These are phyloP conservation scores for Apophysomyces elegans DNA, from an alignment of 371 early-diverging fungal genomes.

Conservation along the genomic window DNA sequence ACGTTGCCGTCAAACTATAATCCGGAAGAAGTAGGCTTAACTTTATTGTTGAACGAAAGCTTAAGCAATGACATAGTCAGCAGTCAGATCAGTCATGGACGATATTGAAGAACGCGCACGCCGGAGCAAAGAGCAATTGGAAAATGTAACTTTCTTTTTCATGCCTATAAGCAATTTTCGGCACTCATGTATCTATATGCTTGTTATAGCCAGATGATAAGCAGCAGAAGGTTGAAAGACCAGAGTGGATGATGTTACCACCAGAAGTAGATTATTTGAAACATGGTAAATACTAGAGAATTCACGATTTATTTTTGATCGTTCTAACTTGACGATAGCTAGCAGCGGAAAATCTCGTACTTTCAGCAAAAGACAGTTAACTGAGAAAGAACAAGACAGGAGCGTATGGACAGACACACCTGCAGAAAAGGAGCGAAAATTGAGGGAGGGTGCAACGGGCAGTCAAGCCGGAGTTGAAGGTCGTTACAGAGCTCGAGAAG, in stretches of 20 bases:
- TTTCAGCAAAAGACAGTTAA: conserved; percentile 35
- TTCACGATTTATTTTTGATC: background rate
- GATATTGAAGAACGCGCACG: conserved; percentile 42
- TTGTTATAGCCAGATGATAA: conserved; percentile 1
- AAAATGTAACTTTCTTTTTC: conserved; percentile 28
- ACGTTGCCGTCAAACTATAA: conserved; percentile 48
- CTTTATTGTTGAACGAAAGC: conserved; percentile 22
- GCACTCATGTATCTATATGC: background rate
- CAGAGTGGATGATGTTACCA: conserved; percentile 75
- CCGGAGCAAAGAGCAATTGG: conserved; percentile 38
- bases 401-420: conserved; percentile 70
- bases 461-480: background rate
- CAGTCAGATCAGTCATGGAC: conserved; percentile 35
- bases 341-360: conserved; percentile 33
- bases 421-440: conserved; percentile 52
- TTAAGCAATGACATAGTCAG: conserved; percentile 24
- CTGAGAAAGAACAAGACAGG: conserved; percentile 40
- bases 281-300: conserved; percentile 35
- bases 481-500: conserved; percentile 23
- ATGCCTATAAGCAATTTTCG: background rate
- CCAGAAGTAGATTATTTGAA: conserved; percentile 61
- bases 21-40: conserved; percentile 34
- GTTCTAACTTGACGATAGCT: conserved; percentile 15
- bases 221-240: conserved; percentile 49
- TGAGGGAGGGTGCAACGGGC: conserved; percentile 7